A percentile compares a stretch with the other conserved stretches of the same genome.
Conservation (phyloP, 148 eudicot genomes). For the Rhododendron henanense region DNA sequence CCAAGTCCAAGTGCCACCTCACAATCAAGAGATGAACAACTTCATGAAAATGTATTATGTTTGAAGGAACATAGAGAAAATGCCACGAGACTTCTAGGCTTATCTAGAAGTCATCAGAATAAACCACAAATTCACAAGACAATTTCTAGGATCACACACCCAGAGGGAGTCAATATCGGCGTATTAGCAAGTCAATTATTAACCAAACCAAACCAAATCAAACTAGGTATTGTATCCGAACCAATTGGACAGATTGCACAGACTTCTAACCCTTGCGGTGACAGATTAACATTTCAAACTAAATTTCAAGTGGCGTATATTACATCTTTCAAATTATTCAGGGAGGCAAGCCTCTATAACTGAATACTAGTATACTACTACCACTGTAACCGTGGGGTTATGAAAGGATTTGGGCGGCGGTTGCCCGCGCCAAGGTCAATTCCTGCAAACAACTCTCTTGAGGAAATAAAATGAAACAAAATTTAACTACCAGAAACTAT, state of each 20-base stretch:
- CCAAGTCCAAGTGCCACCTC: not conserved
- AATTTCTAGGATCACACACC: not conserved
- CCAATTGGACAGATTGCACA: not conserved
- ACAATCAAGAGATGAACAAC: not conserved
- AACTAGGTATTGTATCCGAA: not conserved
- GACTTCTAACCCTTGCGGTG: not conserved
- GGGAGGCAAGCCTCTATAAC: not conserved
- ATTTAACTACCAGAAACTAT: not conserved
- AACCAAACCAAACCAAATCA: not conserved
- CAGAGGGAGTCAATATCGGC: not conserved
- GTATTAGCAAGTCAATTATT: not conserved
- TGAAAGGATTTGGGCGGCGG: not conserved
- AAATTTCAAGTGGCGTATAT: not conserved
- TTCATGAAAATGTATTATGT: not conserved
- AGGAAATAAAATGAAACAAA: not conserved
- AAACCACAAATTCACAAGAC: not conserved
- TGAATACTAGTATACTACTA: not conserved
- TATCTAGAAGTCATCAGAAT: not conserved
- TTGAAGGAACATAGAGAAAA: not conserved
- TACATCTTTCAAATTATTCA: not conserved
- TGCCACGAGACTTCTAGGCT: not conserved
- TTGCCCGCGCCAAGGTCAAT: not conserved
- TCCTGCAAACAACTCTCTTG: not conserved
- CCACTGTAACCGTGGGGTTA: not conserved
- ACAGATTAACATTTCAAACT: not conserved